Conservation (phyloP, 108 stramenopile genomes). For the Nannochloropsis salina region DNA sequence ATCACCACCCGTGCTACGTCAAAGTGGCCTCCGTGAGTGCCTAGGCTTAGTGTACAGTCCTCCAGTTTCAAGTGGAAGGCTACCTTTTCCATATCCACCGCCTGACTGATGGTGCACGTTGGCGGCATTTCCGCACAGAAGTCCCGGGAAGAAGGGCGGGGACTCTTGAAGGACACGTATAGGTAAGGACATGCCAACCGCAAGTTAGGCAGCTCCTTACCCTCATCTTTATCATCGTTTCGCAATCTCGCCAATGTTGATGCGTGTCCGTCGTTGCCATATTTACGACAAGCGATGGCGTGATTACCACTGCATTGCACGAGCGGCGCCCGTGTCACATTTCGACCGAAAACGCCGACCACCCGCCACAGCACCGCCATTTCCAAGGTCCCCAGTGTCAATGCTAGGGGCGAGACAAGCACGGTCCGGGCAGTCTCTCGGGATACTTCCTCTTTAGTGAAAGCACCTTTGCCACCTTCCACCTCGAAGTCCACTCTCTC, state of each 20-base stretch:
- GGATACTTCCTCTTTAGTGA: neutral
- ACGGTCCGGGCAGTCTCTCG: neutral
- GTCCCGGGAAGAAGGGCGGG: neutral
- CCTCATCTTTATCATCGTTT: neutral
- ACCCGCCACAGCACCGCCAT: slow-evolving; percentile 19
- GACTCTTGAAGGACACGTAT: neutral
- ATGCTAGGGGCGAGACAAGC: neutral
- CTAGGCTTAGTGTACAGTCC: neutral
- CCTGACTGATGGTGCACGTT: neutral
- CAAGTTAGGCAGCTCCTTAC: neutral
- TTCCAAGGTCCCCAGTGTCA: slow-evolving; percentile 5
- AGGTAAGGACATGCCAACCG: neutral
- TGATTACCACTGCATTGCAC: neutral
- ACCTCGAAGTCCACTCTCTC: neutral
- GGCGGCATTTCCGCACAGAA: too few species aligned
- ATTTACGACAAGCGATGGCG: neutral
- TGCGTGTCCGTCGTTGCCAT: too few species aligned
- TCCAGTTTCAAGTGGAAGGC: neutral
- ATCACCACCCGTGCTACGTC: neutral
- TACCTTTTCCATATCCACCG: neutral
- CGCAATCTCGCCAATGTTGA: too few species aligned
- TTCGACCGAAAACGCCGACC: neutral
- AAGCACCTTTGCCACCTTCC: neutral
- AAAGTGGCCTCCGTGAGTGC: neutral
- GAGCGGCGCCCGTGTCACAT: neutral